Evolutionary conservation across 352 stramenopile species (phyloP), one percentile per base, ranked within the genome.

Genomic region (Lagenidium sp.): DNA sequence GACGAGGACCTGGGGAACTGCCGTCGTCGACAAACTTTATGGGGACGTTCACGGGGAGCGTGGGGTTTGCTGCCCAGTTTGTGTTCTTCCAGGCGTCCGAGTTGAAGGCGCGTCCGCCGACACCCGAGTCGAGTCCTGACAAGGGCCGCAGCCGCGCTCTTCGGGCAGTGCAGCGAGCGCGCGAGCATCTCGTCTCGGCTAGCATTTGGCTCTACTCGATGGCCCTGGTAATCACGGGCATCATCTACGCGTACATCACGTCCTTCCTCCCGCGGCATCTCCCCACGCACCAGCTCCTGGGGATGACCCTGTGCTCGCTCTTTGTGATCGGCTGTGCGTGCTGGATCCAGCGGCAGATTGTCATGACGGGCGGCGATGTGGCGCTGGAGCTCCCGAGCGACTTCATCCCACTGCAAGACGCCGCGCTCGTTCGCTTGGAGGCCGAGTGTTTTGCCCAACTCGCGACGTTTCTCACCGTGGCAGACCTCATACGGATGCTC

Each of bases 301-400:
- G 59, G 6, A 37, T 79, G 21, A 18, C 57, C 4, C 28, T 71
- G 16, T 73, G 58, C 41, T 72, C 60, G 0, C 37, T 63, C 2
- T 45, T 47, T 18, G 66, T 79, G 20, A 53, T 79, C 4, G 46
- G 37, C 12, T 65, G 49, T 11, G 63, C 66, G 12, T 75, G 50
- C 36, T 70, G 57, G 53, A 72, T 75, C 15, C 66, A 75, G 39
- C 53, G 67, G 10, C 66, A 68, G n/a, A 78, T 78, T 20, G 26
- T 77, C 10, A 16, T 18, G 20, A 21, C 28, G 20, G 40, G n/a
- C 31, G 21, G 11, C 1, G 28, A 6, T 15, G 21, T 19, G 1
- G 7, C 25, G 16, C 22, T 22, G 12, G 32, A 38, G 31, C 45
- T 29, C 15, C 12, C 1, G 26, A 47, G 3, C 35, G 47, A 41